Conservation (phyloP, 805 yeast genomes). For the Pichia ethanolica region DNA sequence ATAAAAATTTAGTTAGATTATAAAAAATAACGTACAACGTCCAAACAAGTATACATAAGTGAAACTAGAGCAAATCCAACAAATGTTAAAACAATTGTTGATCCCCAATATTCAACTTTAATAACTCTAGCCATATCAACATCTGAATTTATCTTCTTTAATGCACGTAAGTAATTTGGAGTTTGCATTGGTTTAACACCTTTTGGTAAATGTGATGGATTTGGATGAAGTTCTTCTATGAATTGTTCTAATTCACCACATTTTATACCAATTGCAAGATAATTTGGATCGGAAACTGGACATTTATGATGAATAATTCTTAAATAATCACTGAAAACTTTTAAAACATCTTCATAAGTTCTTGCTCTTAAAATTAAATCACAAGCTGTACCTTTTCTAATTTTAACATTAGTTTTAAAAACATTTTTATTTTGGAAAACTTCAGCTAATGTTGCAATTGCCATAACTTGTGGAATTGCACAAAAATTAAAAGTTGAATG, state of each 20-base stretch:
- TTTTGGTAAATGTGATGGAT: conserved; percentile 42
- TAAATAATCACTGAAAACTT: conserved; percentile 68
- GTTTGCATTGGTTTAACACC: conserved; percentile 44
- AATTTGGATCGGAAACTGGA: conserved; percentile 77
- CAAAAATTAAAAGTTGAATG: conserved; percentile 84
- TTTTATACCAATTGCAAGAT: conserved; percentile 70
- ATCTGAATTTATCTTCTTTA: conserved; percentile 35
- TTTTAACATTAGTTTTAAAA: conserved; percentile 67
- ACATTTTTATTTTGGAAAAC: conserved; percentile 77
- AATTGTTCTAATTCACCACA: conserved; percentile 88
- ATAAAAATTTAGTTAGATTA: too few relatives aligned
- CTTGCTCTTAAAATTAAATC: conserved; percentile 65
- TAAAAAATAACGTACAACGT: neutral
- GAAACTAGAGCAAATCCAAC: conserved; percentile 18
- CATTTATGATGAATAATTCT: conserved; percentile 73
- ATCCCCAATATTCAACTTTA: conserved; percentile 13
- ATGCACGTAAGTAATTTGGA: conserved; percentile 39
- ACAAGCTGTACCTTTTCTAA: conserved; percentile 85
- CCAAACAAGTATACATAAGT: conserved; percentile 8
- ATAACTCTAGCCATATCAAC: conserved; percentile 15
- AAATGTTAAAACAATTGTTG: conserved; percentile 13
- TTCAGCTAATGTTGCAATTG: conserved; percentile 85
- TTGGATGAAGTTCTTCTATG: conserved; percentile 70
- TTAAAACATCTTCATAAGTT: conserved; percentile 66
- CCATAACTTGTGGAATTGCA: conserved; percentile 98